Conservation (phyloP, 306 rosid species). For the Aeschynomene evenia region DNA sequence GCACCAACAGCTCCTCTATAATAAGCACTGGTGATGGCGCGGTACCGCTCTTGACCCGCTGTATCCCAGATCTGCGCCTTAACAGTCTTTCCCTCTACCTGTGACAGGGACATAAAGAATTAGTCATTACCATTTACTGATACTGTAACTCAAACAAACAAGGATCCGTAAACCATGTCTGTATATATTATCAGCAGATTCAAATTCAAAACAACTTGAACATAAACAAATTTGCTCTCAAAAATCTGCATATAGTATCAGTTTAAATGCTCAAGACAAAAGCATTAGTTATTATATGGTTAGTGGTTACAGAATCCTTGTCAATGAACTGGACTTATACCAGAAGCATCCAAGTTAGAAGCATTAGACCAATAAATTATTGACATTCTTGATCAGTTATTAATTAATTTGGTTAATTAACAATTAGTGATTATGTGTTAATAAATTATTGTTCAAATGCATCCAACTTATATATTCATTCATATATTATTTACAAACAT, state of each 20-base stretch:
- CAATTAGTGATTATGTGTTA: neutral
- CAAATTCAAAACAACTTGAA: constrained; percentile 11
- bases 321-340: neutral
- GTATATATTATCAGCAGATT: neutral
- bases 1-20: constrained; percentile 99
- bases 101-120: neutral
- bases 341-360: neutral
- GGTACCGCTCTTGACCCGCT: constrained; percentile 99
- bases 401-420: neutral
- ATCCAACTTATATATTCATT: neutral
- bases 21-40: constrained; percentile 96
- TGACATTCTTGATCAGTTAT: neutral
- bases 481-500: neutral
- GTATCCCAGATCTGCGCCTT: constrained; percentile 99
- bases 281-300: neutral
- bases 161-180: neutral
- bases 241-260: neutral
- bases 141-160: neutral
- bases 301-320: neutral
- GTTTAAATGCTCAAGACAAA: neutral
- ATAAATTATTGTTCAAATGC: neutral
- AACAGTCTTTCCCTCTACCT: constrained; percentile 98
- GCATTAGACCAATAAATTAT: neutral
- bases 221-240: neutral
- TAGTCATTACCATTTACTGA: neutral